Evolutionary conservation across 75 land plant genomes (phyloP).

Genomic region (Selaginella tamariscina): DNA sequence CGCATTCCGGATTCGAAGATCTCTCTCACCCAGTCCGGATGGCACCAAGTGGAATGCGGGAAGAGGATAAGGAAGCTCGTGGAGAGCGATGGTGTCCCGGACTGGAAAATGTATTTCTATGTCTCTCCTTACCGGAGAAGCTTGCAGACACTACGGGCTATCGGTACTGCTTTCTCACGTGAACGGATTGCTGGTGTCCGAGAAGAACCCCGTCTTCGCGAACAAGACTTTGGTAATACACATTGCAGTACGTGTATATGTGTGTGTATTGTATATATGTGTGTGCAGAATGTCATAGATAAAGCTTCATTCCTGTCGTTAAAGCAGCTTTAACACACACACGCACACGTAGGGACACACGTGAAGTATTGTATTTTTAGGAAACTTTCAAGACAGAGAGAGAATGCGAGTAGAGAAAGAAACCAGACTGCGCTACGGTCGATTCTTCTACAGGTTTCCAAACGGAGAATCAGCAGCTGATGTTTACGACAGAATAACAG

Average conservation of each 20-base stretch:
- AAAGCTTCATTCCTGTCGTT: background rate
- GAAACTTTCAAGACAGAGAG: slow-evolving; percentile 54
- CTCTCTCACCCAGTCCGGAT: slow-evolving; percentile 44
- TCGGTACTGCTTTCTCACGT: slow-evolving; percentile 14
- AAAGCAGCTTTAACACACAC: background rate
- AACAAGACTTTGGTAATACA: slow-evolving; percentile 16
- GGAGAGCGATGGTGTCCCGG: slow-evolving; percentile 26
- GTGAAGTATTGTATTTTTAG: slow-evolving; percentile 15
- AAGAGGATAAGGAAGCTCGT: slow-evolving; percentile 37
- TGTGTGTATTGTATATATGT: background rate
- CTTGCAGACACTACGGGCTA: slow-evolving; percentile 14
- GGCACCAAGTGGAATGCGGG: slow-evolving; percentile 46
- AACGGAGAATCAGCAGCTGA: slow-evolving; percentile 96
- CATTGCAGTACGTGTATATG: background rate
- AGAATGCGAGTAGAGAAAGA: slow-evolving; percentile 49
- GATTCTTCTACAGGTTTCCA: slow-evolving; percentile 83
- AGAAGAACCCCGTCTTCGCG: slow-evolving; percentile 20
- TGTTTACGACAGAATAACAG: slow-evolving; percentile 88
- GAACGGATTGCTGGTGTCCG: slow-evolving; percentile 20
- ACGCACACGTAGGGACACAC: background rate
- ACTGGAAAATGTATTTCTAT: slow-evolving; percentile 20
- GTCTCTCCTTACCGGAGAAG: slow-evolving; percentile 15
- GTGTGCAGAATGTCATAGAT: background rate
- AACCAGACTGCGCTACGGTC: slow-evolving; percentile 49
- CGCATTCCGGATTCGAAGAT: slow-evolving; percentile 57